Evolutionary conservation across 2,329 filamentous ascomycete species (phyloP).

Genomic region (Stemphylium beticola): DNA sequence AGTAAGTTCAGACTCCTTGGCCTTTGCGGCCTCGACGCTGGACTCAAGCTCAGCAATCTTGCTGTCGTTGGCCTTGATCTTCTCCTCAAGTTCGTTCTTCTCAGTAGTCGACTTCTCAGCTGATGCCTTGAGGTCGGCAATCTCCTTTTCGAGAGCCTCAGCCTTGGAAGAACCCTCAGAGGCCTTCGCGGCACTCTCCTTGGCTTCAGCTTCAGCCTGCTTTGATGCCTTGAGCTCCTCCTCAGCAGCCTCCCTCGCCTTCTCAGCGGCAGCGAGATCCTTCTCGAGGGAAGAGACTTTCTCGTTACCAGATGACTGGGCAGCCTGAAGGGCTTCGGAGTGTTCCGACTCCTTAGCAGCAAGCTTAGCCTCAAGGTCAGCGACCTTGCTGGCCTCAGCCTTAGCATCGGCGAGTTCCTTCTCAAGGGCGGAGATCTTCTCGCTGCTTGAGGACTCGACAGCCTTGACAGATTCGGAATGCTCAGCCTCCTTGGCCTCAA

Average conservation of each 20-base stretch:
- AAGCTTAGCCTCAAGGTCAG: constrained; percentile 34
- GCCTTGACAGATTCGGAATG: constrained; percentile 22
- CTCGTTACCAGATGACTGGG: constrained; percentile 27
- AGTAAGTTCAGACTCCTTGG: constrained; percentile 24
- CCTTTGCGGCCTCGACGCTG: constrained; percentile 22
- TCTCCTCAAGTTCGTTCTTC: constrained; percentile 29
- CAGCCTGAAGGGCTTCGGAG: constrained; percentile 26
- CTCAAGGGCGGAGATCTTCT: constrained; percentile 16
- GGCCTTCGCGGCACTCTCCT: constrained; percentile 21
- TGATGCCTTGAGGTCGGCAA: constrained; percentile 32
- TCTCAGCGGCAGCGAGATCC: constrained; percentile 31
- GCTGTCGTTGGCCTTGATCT: constrained; percentile 31
- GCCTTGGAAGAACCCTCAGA: constrained; percentile 23
- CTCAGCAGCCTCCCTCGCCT: constrained; percentile 27
- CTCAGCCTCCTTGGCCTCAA: constrained; percentile 21
- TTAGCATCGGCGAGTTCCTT: constrained; percentile 30
- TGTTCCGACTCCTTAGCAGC: constrained; percentile 33
- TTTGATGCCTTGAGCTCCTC: constrained; percentile 27
- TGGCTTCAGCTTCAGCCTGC: constrained; percentile 23
- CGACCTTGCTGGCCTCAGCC: constrained; percentile 33
- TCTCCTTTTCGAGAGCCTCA: constrained; percentile 21
- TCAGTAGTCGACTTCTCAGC: constrained; percentile 29
- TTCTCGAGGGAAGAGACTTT: constrained; percentile 38
- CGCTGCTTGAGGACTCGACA: constrained; percentile 20
- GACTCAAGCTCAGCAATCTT: constrained; percentile 33